phyloP scores from a whole-genome alignment of 202 grass and related monocot species.

The Alloteropsis angusta region DNA sequence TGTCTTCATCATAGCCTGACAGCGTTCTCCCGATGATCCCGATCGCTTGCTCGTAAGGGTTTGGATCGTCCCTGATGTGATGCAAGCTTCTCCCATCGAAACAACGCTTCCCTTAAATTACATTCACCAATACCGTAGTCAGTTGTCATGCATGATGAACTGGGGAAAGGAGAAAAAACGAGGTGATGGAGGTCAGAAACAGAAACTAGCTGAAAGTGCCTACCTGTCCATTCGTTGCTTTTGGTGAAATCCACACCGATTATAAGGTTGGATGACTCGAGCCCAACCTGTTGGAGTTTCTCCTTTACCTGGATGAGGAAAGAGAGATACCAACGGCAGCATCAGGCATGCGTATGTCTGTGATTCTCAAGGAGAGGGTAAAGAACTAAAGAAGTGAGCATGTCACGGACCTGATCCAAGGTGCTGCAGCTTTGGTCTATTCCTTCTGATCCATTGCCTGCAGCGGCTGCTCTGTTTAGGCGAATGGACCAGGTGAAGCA shows the following conservation, averaged over 20 bases:
- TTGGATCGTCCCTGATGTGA: constrained; percentile 12
- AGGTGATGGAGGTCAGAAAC: neutral
- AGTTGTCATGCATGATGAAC: neutral
- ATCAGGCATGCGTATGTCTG: neutral
- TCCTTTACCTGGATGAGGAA: neutral
- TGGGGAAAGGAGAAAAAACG: neutral
- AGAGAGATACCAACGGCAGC: neutral
- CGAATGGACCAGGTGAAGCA: neutral
- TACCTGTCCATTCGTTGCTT: constrained; percentile 55
- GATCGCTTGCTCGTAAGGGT: constrained; percentile 55
- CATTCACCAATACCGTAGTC: neutral
- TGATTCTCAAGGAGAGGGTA: neutral
- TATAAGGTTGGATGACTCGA: constrained; percentile 59
- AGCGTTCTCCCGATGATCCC: constrained; percentile 34
- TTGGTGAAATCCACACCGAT: constrained; percentile 64
- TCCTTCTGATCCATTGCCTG: neutral
- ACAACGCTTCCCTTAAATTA: constrained; percentile 32
- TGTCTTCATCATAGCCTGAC: constrained; percentile 42
- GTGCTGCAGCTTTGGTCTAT: neutral
- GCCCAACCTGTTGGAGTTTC: constrained; percentile 19
- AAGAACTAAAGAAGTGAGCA: neutral
- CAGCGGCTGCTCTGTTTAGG: neutral
- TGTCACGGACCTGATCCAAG: constrained; percentile 13
- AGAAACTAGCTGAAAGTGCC: neutral
- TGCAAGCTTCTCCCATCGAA: constrained; percentile 51